Conservation (phyloP, 108 stramenopile species). For the Cyclostephanos tholiformis region DNA sequence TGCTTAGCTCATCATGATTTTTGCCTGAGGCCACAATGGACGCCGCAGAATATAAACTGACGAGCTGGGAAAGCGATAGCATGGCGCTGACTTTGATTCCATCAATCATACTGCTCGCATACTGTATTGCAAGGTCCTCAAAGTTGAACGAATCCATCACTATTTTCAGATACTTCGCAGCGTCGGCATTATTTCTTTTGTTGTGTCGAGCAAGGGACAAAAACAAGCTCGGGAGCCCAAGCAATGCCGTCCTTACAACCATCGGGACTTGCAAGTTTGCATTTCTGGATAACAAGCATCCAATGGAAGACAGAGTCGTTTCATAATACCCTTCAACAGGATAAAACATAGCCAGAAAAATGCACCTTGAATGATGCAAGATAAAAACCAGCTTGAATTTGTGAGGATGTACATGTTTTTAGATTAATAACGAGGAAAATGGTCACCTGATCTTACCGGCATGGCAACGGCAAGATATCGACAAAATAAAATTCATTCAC, state of each 20-base stretch:
- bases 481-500: constrained; percentile 11
- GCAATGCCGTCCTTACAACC: constrained; percentile 14
- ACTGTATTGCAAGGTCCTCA: constrained; percentile 21
- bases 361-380: constrained; percentile 16
- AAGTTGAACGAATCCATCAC: constrained; percentile 38
- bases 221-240: constrained; percentile 36
- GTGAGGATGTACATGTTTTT: neutral
- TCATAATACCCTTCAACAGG: constrained; percentile 37
- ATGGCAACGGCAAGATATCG: constrained; percentile 22
- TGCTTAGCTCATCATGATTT: neutral
- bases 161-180: constrained; percentile 27
- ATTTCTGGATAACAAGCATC: constrained; percentile 26
- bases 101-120: constrained; percentile 14
- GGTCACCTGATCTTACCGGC: constrained; percentile 23
- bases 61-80: constrained; percentile 28
- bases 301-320: constrained; percentile 34
- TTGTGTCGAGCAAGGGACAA: constrained; percentile 32
- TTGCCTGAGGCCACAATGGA: constrained; percentile 23
- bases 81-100: constrained; percentile 21
- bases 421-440: neutral
- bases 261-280: constrained; percentile 5
- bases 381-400: neutral
- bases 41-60: constrained; percentile 30
- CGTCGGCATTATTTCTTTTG: neutral
- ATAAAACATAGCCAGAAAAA: constrained; percentile 35